Percentiles rank a stretch among this genome's conserved stretches.
These are phyloP conservation scores for Ziziphus jujuba DNA, from an alignment of 306 rosid genomes.

Conservation along the genomic window DNA sequence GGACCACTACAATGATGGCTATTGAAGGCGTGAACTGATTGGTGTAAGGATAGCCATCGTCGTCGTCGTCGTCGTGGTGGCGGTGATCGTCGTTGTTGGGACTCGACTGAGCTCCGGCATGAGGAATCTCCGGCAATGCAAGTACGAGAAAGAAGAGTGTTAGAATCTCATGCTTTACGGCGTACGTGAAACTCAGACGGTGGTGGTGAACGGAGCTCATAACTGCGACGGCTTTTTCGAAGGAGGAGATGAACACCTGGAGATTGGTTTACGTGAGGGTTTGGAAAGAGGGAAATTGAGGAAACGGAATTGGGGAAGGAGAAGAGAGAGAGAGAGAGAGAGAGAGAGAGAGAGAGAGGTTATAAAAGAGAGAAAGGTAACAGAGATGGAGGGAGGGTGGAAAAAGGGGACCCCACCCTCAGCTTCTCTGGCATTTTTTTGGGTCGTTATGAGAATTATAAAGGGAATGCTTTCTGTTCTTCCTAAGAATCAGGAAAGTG, in stretches of 20 bases:
- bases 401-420: conserved; percentile 1
- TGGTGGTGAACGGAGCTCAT: not conserved
- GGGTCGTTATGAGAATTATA: too few relatives aligned
- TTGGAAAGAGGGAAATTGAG: too few relatives aligned
- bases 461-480: too few relatives aligned
- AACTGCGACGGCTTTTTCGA: not conserved
- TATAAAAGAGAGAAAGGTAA: not conserved
- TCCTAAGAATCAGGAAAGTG: too few relatives aligned
- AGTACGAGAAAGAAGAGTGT: conserved; percentile 14
- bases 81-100: not conserved
- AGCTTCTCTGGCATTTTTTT: conserved; percentile 2
- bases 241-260: not conserved
- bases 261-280: too few relatives aligned
- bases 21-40: conserved; percentile 53
- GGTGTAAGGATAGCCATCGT: not conserved
- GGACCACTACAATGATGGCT: conserved; percentile 55
- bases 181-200: not conserved
- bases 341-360: too few relatives aligned
- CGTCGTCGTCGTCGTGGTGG: not conserved
- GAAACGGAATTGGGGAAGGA: not conserved
- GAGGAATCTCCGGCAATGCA: conserved; percentile 10
- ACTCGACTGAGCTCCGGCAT: conserved; percentile 12
- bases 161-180: not conserved
- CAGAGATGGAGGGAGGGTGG: not conserved
- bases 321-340: too few relatives aligned